A percentile compares a stretch with the other conserved stretches of the same genome.
Evolutionary conservation across 2,329 filamentous ascomycete genomes (phyloP).

Genomic region (Hymenoscyphus fraxineus): DNA sequence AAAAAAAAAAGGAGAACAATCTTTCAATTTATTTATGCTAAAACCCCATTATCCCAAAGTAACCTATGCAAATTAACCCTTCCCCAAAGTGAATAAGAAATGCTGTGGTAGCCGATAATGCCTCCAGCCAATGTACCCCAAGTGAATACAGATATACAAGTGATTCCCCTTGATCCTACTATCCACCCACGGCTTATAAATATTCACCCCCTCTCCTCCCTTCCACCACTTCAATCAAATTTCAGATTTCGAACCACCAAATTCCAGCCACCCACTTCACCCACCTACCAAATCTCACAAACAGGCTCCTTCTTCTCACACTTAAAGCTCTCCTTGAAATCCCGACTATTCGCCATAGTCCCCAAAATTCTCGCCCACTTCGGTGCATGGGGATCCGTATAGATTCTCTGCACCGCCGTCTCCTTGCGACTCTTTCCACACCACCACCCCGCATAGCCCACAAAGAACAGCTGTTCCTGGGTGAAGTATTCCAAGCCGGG

Average conservation of each 20-base stretch:
- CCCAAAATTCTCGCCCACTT: conserved; percentile 58
- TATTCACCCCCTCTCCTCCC: too few species aligned
- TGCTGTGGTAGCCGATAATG: neutral
- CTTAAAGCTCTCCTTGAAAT: conserved; percentile 64
- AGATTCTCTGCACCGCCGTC: conserved; percentile 53
- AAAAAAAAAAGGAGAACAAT: too few species aligned
- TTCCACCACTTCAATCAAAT: neutral
- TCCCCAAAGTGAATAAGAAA: neutral
- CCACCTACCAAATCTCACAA: conserved; percentile 66
- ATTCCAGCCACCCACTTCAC: neutral
- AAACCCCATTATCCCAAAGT: too few species aligned
- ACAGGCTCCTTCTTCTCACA: conserved; percentile 62
- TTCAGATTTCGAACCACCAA: neutral
- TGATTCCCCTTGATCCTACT: too few species aligned
- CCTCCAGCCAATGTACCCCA: neutral
- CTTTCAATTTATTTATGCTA: too few species aligned
- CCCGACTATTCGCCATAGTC: conserved; percentile 63
- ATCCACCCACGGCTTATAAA: too few species aligned
- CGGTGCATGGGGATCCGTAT: conserved; percentile 63
- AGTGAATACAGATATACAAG: too few species aligned
- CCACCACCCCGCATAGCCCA: conserved; percentile 62
- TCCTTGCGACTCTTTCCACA: conserved; percentile 62
- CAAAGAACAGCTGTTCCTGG: conserved; percentile 67
- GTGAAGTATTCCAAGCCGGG: conserved; percentile 60
- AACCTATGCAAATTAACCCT: neutral